phyloP scores from a whole-genome alignment of 805 yeast genomes.

The Metschnikowia arizonensis region DNA sequence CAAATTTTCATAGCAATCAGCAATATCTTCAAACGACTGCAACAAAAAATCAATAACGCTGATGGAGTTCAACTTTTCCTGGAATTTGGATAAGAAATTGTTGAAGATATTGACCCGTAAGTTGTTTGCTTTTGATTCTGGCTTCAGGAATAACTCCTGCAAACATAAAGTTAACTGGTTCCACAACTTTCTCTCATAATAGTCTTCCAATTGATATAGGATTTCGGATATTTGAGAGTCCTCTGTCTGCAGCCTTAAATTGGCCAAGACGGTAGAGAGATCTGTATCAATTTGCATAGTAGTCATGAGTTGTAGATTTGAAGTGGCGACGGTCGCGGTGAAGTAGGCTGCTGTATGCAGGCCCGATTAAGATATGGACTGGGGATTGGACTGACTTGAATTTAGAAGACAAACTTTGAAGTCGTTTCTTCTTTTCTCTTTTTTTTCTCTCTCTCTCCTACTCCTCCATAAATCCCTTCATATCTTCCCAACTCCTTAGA shows the following conservation, averaged over 20 bases:
- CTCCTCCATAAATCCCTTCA: conserved; percentile 20
- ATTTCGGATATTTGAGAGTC: conserved; percentile 53
- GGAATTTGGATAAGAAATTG: conserved; percentile 63
- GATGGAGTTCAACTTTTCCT: conserved; percentile 70
- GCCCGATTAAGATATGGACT: too few species aligned
- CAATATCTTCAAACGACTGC: conserved; percentile 35
- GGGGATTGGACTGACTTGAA: too few species aligned
- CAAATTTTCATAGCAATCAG: conserved; percentile 35
- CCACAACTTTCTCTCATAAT: conserved; percentile 88
- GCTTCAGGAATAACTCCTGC: conserved; percentile 54
- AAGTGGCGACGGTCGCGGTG: not conserved
- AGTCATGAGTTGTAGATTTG: conserved; percentile 10
- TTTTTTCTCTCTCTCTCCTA: not conserved
- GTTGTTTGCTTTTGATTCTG: conserved; percentile 39
- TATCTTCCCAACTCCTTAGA: conserved; percentile 28
- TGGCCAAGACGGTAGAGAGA: conserved; percentile 46
- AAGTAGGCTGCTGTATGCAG: not conserved
- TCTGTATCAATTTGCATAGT: conserved; percentile 41
- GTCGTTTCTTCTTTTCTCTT: not conserved
- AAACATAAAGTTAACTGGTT: conserved; percentile 80
- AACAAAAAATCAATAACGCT: conserved; percentile 74
- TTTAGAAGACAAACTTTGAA: too few species aligned
- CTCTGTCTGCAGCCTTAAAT: conserved; percentile 64
- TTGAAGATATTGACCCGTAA: conserved; percentile 66
- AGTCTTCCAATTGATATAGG: conserved; percentile 72